Evolutionary conservation across 2,329 filamentous ascomycete species (phyloP).

Genomic region (Aureobasidium sp.): DNA sequence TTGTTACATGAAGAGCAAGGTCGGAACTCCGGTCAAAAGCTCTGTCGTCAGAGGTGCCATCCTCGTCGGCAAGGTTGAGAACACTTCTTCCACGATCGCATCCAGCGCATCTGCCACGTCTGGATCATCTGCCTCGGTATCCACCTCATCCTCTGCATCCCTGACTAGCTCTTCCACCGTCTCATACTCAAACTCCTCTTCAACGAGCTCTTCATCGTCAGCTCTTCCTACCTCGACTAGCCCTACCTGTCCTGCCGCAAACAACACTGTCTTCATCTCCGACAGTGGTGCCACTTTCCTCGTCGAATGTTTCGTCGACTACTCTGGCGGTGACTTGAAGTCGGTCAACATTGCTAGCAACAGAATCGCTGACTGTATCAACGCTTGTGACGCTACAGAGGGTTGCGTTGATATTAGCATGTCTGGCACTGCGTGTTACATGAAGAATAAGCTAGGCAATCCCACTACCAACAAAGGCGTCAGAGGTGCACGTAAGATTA

Average conservation of each 20-base stretch:
- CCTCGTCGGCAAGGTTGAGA: neutral
- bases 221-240: slow-evolving; percentile 8
- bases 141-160: neutral
- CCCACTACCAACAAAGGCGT: neutral
- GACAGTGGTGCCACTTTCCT: slow-evolving; percentile 9
- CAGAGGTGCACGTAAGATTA: slow-evolving; percentile 12
- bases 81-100: neutral
- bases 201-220: neutral
- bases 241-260: slow-evolving; percentile 10
- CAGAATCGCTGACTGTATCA: slow-evolving; percentile 15
- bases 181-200: neutral
- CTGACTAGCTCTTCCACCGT: neutral
- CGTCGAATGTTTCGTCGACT: slow-evolving; percentile 15
- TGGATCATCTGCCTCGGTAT: neutral
- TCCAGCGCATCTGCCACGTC: neutral
- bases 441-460: slow-evolving; percentile 11
- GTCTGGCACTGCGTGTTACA: slow-evolving; percentile 16
- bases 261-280: slow-evolving; percentile 11
- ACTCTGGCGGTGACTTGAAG: slow-evolving; percentile 14
- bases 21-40: neutral
- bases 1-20: slow-evolving; percentile 17
- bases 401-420: slow-evolving; percentile 16
- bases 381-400: slow-evolving; percentile 12
- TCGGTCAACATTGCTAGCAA: slow-evolving; percentile 5
- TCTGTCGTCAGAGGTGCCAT: neutral